Evolutionary conservation across 2,329 filamentous ascomycete genomes (phyloP).

Genomic region (Allantophomopsis cytisporea): DNA sequence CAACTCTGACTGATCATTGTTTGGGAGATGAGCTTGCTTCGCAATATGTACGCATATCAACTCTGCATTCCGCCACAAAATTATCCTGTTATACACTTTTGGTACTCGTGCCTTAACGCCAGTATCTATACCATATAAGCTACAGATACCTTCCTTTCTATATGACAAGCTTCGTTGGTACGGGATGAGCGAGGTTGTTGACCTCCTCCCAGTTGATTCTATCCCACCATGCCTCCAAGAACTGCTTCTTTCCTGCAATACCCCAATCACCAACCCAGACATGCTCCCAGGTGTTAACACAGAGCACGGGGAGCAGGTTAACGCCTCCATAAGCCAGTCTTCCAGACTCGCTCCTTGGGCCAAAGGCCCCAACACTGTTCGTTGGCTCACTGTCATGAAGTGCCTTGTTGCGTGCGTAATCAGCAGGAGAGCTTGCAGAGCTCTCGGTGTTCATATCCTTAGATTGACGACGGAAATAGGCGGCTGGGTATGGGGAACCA

Average conservation of each 20-base stretch:
- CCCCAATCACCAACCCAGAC: slow-evolving; percentile 77
- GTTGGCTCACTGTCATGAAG: slow-evolving; percentile 17
- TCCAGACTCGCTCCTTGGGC: slow-evolving; percentile 13
- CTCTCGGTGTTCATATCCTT: slow-evolving; percentile 57
- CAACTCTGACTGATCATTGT: no score
- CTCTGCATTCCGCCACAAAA: no score
- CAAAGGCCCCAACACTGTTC: slow-evolving; percentile 19
- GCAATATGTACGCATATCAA: no score
- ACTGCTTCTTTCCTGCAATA: slow-evolving; percentile 60
- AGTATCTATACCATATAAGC: no score
- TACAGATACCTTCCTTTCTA: no score
- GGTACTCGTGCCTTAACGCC: no score
- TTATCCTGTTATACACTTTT: no score
- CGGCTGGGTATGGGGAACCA: slow-evolving; percentile 74
- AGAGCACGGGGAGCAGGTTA: slow-evolving; percentile 65
- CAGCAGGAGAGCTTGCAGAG: slow-evolving; percentile 15
- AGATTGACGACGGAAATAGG: slow-evolving; percentile 59
- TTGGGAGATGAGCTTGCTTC: no score
- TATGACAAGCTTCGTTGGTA: no score
- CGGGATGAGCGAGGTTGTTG: slow-evolving; percentile 14
- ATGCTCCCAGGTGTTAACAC: slow-evolving; percentile 95
- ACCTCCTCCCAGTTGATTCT: slow-evolving; percentile 76
- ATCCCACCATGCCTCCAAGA: slow-evolving; percentile 75
- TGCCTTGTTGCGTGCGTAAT: slow-evolving; percentile 24
- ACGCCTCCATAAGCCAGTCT: slow-evolving; percentile 49